Evolutionary conservation across 2,329 filamentous ascomycete species (phyloP).

Genomic region (Trichophyton benhamiae): DNA sequence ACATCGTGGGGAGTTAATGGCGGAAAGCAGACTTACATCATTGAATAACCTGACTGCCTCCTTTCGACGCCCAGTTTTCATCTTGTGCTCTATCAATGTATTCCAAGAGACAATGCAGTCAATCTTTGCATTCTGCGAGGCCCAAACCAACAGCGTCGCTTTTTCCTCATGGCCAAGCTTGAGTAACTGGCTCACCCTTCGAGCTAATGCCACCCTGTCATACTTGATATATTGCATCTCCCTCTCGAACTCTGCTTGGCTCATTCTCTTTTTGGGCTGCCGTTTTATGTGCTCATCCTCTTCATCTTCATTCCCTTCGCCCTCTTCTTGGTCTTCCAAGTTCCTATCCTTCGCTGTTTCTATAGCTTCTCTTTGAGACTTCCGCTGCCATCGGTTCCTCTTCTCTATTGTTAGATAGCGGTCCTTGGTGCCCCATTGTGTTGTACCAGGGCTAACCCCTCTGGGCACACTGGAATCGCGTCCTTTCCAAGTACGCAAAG

Average conservation of each 20-base stretch:
- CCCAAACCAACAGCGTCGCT: conserved; percentile 55
- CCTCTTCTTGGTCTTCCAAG: neutral
- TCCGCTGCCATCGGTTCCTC: neutral
- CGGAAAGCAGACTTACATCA: conserved; percentile 47
- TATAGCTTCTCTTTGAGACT: neutral
- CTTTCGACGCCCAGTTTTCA: conserved; percentile 49
- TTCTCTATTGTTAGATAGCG: neutral
- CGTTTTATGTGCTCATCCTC: neutral
- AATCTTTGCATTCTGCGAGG: conserved; percentile 50
- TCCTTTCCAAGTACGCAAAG: neutral
- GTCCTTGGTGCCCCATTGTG: neutral
- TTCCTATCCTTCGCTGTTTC: neutral
- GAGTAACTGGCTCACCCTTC: conserved; percentile 53
- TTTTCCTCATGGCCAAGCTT: conserved; percentile 49
- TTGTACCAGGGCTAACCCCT: neutral
- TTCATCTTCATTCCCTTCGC: neutral
- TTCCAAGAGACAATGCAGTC: conserved; percentile 76
- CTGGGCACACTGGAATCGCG: neutral
- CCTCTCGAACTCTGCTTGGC: conserved; percentile 31
- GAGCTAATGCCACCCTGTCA: conserved; percentile 62
- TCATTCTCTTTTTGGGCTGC: conserved; percentile 12
- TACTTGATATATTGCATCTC: conserved; percentile 48
- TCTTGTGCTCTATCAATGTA: conserved; percentile 59
- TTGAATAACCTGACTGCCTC: conserved; percentile 74
- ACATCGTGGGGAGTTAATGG: neutral